Conservation (phyloP, 768 basidiomycete species). For the Multifurca ochricompacta region DNA sequence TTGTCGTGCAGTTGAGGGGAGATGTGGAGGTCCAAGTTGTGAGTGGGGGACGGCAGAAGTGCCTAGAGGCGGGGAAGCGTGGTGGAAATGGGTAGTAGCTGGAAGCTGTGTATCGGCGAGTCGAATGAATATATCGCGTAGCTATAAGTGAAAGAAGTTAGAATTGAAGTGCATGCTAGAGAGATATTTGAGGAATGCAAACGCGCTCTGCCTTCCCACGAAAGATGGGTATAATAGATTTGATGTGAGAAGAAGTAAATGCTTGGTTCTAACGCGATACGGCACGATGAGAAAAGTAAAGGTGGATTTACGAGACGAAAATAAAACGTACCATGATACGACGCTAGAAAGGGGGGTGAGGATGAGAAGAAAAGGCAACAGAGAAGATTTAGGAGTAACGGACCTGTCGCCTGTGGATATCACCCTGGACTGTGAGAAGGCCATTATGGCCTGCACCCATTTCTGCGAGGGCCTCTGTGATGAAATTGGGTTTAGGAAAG, state of each 20-base stretch:
- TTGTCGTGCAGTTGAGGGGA: neutral
- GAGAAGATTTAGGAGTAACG: conserved; percentile 16
- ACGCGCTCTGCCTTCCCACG: conserved; percentile 49
- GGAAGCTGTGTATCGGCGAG: conserved; percentile 19
- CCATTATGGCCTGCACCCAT: conserved; percentile 47
- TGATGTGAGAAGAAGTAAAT: conserved; percentile 43
- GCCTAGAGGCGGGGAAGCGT: neutral
- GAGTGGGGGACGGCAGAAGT: conserved; percentile 12
- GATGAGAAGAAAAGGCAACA: neutral
- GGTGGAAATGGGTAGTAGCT: neutral
- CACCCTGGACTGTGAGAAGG: conserved; percentile 46
- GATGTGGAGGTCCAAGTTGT: conserved; percentile 8
- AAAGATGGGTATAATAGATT: conserved; percentile 48
- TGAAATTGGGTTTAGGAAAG: conserved; percentile 56
- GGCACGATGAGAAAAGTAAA: conserved; percentile 17
- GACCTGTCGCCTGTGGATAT: conserved; percentile 48
- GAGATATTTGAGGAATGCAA: conserved; percentile 12
- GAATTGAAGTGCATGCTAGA: neutral
- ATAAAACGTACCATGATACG: conserved; percentile 40
- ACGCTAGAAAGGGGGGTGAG: conserved; percentile 30
- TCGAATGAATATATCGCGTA: conserved; percentile 38
- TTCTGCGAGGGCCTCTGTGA: conserved; percentile 41
- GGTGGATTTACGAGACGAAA: conserved; percentile 17
- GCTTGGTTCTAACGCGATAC: conserved; percentile 36
- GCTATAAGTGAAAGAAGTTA: conserved; percentile 26